phyloP scores from a whole-genome alignment of 2,329 filamentous ascomycete species.

The Cryoendolithus antarcticus region DNA sequence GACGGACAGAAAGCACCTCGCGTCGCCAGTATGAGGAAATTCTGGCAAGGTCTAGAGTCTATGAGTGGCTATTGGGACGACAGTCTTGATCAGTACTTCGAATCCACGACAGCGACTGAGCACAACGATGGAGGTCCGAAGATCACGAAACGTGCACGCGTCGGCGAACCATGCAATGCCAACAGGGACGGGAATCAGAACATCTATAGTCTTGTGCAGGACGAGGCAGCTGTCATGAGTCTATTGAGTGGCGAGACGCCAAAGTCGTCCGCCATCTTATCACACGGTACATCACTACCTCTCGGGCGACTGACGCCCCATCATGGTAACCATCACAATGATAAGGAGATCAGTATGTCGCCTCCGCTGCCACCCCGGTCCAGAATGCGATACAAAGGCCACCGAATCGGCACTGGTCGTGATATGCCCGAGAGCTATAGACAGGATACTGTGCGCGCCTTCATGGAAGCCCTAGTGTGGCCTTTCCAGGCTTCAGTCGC shows the following conservation, averaged over 20 bases:
- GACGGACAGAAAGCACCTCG: conserved; percentile 32
- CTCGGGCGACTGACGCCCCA: no score
- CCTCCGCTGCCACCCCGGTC: conserved; percentile 1
- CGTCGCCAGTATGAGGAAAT: conserved; percentile 45
- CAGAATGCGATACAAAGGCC: conserved; percentile 39
- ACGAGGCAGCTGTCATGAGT: no score
- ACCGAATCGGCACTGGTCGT: conserved; percentile 42
- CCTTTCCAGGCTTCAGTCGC: conserved; percentile 36
- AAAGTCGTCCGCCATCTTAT: no score
- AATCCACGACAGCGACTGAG: conserved; percentile 3
- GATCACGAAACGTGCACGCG: no score
- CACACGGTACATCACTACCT: no score
- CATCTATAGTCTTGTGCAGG: no score
- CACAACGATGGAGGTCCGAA: no score
- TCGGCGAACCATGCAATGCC: no score
- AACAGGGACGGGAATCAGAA: no score
- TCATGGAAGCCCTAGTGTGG: conserved; percentile 47
- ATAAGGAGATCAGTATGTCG: no score
- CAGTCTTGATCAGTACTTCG: conserved; percentile 44
- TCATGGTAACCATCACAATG: no score
- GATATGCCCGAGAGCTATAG: conserved; percentile 49
- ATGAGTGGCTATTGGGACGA: conserved; percentile 53
- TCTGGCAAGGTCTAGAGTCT: conserved; percentile 47
- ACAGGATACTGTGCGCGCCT: conserved; percentile 41
- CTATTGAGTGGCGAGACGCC: no score